Evolutionary conservation across 345 rosid species (phyloP), one percentile per base, ranked within the genome.

Genomic region (Trapa incisa): DNA sequence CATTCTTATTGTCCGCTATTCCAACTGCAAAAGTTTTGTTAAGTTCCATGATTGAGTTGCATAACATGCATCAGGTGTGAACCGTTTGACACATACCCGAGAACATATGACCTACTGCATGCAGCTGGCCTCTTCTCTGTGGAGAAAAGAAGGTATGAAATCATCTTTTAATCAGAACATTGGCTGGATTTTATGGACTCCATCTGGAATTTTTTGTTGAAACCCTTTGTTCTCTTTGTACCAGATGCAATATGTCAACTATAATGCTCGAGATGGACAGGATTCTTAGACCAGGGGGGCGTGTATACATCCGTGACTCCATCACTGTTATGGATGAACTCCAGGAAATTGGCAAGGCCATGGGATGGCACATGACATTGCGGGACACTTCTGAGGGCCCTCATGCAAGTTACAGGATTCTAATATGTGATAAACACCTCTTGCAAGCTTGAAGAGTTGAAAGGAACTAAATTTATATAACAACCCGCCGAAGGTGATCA

Each of bases 201-300:
- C 5, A 33, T 38, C 5, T 41, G 61, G 11, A 9, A 35, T 9
- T 58, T 58, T 58, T 32, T 58, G 15, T 58, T 35, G 50, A 38
- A 16, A 37, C 9, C 47, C 15, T 14, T 14, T 22, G 6, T 68
- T 45, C 8, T 11, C 47, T 47, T 69, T 35, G 50, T 58, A 52
- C 78, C 82, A 94, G 99, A 74, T 94, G 99, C 76, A 91, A 84
- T 54, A 81, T 91, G 84, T 85, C 96, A 48, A 81, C 87, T 1
- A 89, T 91, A 65, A 89, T 94, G 97, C 89, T 94, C 17, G 99
- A 94, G 83, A 94, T 94, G 99, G 99, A 94, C 74, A 83, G 99
- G 69, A 89, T 94, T 3, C 76, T 94, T 64, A 86, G 99, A 79
- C 99, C 99, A 41, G 99, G 97, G 67, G 99, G 99, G 61, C 85